A percentile compares a stretch with the other conserved stretches of the same genome.
phyloP scores from a whole-genome alignment of 2,329 filamentous ascomycete genomes.

The Paecilomyces niveus region DNA sequence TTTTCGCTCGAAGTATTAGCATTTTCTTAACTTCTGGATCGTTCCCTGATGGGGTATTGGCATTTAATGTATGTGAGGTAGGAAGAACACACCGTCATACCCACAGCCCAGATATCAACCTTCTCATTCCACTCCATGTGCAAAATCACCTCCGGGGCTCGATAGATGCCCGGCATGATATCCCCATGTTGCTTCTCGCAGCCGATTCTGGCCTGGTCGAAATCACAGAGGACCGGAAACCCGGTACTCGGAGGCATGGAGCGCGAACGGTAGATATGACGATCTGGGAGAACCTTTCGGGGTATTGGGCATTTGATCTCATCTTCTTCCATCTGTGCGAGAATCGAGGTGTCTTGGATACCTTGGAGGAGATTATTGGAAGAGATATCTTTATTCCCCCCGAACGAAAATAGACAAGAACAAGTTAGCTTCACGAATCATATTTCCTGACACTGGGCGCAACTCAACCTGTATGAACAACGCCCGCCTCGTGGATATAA shows the following conservation, averaged over 20 bases:
- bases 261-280: constrained; percentile 23
- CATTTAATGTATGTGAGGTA: too few species aligned
- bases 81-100: constrained; percentile 33
- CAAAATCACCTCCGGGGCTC: constrained; percentile 35
- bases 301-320: background rate
- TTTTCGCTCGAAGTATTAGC: constrained; percentile 2
- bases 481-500: constrained; percentile 51
- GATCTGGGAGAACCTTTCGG: background rate
- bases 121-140: constrained; percentile 33
- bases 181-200: constrained; percentile 21
- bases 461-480: background rate
- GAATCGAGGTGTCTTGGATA: background rate
- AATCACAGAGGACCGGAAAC: constrained; percentile 37
- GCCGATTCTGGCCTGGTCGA: constrained; percentile 36
- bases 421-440: background rate
- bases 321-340: background rate
- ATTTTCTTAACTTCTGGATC: background rate
- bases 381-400: background rate
- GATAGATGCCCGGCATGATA: constrained; percentile 14
- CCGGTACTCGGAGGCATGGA: constrained; percentile 40
- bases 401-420: background rate
- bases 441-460: background rate
- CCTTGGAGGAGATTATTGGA: background rate
- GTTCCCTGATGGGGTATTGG: too few species aligned
- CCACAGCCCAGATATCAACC: constrained; percentile 44